Evolutionary conservation across 2,329 filamentous ascomycete genomes (phyloP).

Genomic region (Elsinoe necatrix): DNA sequence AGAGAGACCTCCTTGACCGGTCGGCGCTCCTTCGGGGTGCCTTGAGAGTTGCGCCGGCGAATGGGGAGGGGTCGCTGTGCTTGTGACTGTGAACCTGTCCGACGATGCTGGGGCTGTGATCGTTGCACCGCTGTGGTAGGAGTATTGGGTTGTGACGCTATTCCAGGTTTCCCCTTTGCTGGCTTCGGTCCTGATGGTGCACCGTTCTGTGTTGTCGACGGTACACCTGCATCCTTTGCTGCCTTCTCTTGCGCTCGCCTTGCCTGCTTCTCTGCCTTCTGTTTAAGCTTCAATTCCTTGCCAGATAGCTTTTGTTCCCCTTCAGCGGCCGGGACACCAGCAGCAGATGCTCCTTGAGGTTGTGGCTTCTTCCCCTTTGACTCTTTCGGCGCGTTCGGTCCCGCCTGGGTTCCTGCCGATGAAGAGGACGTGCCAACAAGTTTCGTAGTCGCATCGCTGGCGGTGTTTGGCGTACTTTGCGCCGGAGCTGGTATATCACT

Average conservation of each 20-base stretch:
- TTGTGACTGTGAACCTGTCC: conserved; percentile 18
- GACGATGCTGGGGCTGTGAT: conserved; percentile 18
- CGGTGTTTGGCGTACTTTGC: neutral
- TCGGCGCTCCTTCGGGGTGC: conserved; percentile 35
- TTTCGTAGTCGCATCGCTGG: neutral
- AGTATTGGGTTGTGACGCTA: conserved; percentile 24
- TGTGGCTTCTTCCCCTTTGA: conserved; percentile 15
- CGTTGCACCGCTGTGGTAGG: conserved; percentile 25
- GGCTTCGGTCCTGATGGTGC: conserved; percentile 28
- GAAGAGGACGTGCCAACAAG: neutral
- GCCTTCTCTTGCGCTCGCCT: conserved; percentile 52
- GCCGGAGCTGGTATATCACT: neutral
- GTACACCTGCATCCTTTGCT: conserved; percentile 20
- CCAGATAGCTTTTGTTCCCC: conserved; percentile 51
- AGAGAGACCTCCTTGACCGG: conserved; percentile 58
- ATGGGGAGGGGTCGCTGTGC: conserved; percentile 30
- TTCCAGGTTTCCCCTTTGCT: conserved; percentile 26
- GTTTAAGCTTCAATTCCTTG: conserved; percentile 78
- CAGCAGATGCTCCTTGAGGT: conserved; percentile 5
- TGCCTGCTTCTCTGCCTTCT: conserved; percentile 86
- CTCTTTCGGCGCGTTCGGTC: conserved; percentile 14
- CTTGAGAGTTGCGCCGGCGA: conserved; percentile 19
- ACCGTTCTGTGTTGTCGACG: conserved; percentile 15
- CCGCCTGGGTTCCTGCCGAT: neutral
- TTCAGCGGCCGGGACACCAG: conserved; percentile 17